Conservation (phyloP, 108 stramenopile species). For the Discostella pseudostelligera region DNA sequence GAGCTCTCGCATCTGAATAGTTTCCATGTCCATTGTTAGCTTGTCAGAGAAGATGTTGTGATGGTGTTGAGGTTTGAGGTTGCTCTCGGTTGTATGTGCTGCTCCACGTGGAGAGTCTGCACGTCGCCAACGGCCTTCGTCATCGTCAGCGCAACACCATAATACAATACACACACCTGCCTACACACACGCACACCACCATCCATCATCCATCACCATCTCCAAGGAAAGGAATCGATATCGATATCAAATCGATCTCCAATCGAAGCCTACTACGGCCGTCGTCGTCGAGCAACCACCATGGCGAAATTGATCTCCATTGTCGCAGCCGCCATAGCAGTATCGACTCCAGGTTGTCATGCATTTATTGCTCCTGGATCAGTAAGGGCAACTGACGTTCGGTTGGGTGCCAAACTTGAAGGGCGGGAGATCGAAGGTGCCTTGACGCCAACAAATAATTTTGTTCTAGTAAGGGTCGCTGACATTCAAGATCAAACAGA, state of each 20-base stretch:
- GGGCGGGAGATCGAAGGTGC: constrained; percentile 60
- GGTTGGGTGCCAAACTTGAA: constrained; percentile 49
- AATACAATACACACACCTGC: too few species aligned
- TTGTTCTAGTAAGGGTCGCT: constrained; percentile 75
- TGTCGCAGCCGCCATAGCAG: constrained; percentile 4
- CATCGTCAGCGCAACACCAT: too few species aligned
- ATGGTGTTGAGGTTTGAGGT: too few species aligned
- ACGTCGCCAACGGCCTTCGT: too few species aligned
- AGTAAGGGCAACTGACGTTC: constrained; percentile 4
- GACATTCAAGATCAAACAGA: constrained; percentile 61
- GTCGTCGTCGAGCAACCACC: constrained; percentile 7
- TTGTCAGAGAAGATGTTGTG: too few species aligned
- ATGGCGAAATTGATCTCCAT: constrained; percentile 18
- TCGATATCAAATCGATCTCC: too few species aligned
- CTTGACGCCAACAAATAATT: constrained; percentile 77
- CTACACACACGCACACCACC: too few species aligned
- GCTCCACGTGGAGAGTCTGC: too few species aligned
- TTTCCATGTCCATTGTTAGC: too few species aligned
- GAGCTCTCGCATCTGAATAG: too few species aligned
- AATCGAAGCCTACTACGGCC: background rate
- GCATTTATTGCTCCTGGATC: constrained; percentile 14
- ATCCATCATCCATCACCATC: background rate
- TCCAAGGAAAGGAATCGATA: too few species aligned
- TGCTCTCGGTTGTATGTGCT: too few species aligned
- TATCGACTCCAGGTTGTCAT: background rate